Evolutionary conservation across 31 red algal genomes (phyloP), one percentile per base, ranked within the genome.

Genomic region (Odonthalia washingtoniensis): DNA sequence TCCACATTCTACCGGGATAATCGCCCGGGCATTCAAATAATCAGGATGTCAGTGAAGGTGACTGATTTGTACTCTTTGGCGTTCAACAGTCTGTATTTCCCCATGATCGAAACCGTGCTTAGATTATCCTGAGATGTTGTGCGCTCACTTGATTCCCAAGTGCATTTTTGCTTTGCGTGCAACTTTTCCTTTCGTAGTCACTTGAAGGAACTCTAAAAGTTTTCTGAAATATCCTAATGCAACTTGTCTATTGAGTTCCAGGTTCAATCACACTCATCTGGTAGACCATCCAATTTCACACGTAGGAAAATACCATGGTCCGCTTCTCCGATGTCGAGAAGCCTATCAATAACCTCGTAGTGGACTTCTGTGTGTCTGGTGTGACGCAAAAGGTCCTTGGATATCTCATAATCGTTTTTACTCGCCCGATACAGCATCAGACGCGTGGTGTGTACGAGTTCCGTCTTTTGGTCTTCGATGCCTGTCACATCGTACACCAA

Each of bases 231-330:
- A 44, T 89, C 75, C 40, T 80, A 35, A 60, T 60, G 40, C 35
- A 89, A 37, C 5, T 44, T 6, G 14, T 72, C 28, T 4, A 80
- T 18, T 1, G 75, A 61, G 34, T 72, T n/a, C 75, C 86, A 89
- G 34, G 76, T 89, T 9, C 33, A 81, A 52, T 89, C 86, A 28
- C 52, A 39, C 31, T 17, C 52, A 52, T 89, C 86, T 18, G 75
- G 86, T 32, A 89, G 53, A 33, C 77, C 62, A 3, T 36, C 40
- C 75, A 74, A 80, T 39, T 80, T 26, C 24, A 74, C 52, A 9
- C 28, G 36, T 41, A 72, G 18, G 3, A 64, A 3, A 34, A 89
- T 12, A 17, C 37, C 57, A 63, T 81, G 31, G 32, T 45, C 40
- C 27, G 45, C 65, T 26, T 81, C 76, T 27, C 40, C 4, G 9